A percentile compares a stretch with the other conserved stretches of the same genome.
phyloP scores from a whole-genome alignment of 345 rosid genomes.

The Gossypium stocksii region DNA sequence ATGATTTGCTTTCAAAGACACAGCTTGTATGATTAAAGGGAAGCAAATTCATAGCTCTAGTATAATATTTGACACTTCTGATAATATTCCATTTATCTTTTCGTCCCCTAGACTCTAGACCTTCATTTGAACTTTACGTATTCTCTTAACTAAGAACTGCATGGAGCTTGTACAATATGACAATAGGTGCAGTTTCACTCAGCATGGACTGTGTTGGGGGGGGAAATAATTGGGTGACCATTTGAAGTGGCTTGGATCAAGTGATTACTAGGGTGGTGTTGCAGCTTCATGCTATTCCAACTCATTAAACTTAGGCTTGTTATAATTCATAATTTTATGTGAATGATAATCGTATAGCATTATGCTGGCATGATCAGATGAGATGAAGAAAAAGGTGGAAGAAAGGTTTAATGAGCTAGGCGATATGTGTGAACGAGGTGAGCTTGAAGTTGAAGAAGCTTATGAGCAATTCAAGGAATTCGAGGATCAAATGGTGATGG shows the following conservation, averaged over 20 bases:
- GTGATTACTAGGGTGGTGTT: background rate
- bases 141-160: background rate
- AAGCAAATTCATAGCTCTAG: slow-evolving; percentile 2
- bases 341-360: background rate
- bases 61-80: background rate
- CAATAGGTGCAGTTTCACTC: background rate
- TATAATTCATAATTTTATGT: background rate
- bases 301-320: background rate
- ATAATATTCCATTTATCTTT: background rate
- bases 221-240: background rate
- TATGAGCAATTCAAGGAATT: slow-evolving; percentile 72
- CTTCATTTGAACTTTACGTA: background rate
- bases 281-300: background rate
- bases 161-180: background rate
- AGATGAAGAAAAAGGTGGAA: slow-evolving; percentile 76
- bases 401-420: slow-evolving; percentile 75
- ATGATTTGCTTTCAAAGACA: background rate
- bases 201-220: background rate
- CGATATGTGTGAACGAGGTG: slow-evolving; percentile 79
- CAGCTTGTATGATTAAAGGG: no score
- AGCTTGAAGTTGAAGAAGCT: slow-evolving; percentile 76
- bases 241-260: background rate
- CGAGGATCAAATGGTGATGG: slow-evolving; percentile 80
- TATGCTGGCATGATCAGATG: slow-evolving; percentile 42
- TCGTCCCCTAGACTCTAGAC: background rate